Conservation (phyloP, 1,284 basidiomycete species). For the Ceratobasidium sp. region DNA sequence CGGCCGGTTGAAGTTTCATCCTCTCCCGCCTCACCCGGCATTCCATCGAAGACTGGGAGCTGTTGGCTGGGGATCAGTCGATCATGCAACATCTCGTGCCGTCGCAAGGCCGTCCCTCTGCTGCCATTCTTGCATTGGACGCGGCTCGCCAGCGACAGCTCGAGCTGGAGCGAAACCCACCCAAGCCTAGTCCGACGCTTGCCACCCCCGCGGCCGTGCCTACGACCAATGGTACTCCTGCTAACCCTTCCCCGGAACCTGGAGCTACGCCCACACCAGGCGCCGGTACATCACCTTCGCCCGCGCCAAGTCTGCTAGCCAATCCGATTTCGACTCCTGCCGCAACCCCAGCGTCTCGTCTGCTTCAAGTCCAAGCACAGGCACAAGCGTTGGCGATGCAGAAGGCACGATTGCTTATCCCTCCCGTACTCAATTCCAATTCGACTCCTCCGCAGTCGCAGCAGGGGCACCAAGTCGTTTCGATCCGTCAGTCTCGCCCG, state of each 20-base stretch:
- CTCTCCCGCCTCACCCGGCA: conserved; percentile 23
- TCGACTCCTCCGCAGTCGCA: not conserved
- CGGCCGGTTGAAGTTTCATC: conserved; percentile 17
- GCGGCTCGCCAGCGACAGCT: conserved; percentile 25
- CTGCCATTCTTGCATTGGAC: conserved; percentile 12
- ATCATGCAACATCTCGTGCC: conserved; percentile 34
- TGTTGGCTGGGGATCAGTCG: conserved; percentile 18
- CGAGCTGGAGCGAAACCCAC: conserved; percentile 30
- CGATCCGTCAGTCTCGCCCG: conserved; percentile 33
- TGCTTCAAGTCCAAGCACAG: conserved; percentile 19
- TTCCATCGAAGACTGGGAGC: conserved; percentile 29
- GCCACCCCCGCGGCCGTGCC: not conserved
- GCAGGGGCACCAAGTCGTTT: not conserved
- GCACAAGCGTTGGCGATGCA: conserved; percentile 27
- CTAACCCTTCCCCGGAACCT: conserved; percentile 8
- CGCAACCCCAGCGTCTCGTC: not conserved
- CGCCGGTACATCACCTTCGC: not conserved
- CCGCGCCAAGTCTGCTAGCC: not conserved
- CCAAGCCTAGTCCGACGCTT: conserved; percentile 27
- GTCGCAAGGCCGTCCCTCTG: conserved; percentile 11
- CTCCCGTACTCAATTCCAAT: not conserved
- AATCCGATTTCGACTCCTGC: conserved; percentile 6
- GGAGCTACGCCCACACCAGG: not conserved
- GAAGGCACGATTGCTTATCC: not conserved
- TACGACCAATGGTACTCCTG: not conserved